These are phyloP conservation scores for Stagonosporopsis vannaccii DNA, from an alignment of 2,329 filamentous ascomycete species.

Conservation along the genomic window DNA sequence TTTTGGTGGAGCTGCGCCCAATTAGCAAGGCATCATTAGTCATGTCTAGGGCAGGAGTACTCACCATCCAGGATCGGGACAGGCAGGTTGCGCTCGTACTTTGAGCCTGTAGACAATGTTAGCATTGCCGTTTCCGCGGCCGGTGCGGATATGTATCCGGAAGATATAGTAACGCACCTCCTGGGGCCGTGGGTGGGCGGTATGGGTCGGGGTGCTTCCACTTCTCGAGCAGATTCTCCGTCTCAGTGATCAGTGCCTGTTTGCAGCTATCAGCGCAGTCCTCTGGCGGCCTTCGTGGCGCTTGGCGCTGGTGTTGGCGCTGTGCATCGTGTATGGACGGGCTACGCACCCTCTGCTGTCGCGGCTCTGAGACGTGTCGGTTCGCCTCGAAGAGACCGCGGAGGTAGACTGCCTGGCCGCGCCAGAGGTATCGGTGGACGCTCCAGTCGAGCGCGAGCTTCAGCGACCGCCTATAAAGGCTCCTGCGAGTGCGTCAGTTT, in stretches of 20 bases:
- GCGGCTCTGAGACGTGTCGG: slow-evolving; percentile 80
- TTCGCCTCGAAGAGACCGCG: slow-evolving; percentile 95
- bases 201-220: slow-evolving; percentile 99
- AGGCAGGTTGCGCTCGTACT: slow-evolving; percentile 93
- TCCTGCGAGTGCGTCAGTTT: slow-evolving; percentile 54
- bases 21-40: slow-evolving; percentile 25
- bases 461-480: slow-evolving; percentile 88
- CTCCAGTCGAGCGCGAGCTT: slow-evolving; percentile 96
- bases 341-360: slow-evolving; percentile 78
- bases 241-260: slow-evolving; percentile 84
- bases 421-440: slow-evolving; percentile 91
- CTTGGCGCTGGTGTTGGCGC: neutral
- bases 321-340: neutral
- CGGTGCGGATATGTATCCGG: slow-evolving; percentile 32
- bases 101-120: slow-evolving; percentile 71
- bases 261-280: slow-evolving; percentile 27
- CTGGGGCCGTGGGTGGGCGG: slow-evolving; percentile 85
- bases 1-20: slow-evolving; percentile 42
- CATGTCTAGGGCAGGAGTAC: slow-evolving; percentile 49
- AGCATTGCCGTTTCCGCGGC: slow-evolving; percentile 31
- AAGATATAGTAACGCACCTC: slow-evolving; percentile 66
- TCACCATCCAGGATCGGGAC: slow-evolving; percentile 80
- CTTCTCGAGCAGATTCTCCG: slow-evolving; percentile 83
- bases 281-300: slow-evolving; percentile 1
- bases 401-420: slow-evolving; percentile 95